Base-by-base conservation (phyloP, 1,284 basidiomycete genomes). In the Paramarasmius palmivorus region DNA sequence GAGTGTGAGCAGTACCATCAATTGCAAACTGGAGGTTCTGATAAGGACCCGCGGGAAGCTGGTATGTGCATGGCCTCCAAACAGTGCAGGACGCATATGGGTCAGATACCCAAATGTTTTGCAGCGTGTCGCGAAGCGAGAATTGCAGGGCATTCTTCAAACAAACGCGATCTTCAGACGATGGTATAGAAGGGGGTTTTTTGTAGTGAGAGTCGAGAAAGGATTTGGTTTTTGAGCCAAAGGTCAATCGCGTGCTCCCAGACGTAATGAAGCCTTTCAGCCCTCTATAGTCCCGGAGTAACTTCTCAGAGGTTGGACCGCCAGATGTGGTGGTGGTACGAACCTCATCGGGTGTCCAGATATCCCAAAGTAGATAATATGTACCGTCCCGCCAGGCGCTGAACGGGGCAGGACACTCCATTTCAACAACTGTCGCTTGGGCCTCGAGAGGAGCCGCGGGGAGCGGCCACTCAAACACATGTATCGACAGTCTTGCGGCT, bases 401-500 rank as follows among this genome's bases (percentile, higher is more conserved):
- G 54, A 80, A 77, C 0, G 60, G 55, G 0, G 55, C 23, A 0
- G 82, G 82, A 40, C 69, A 69, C 3, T 58, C 49, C 1, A 81
- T 55, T 50, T 83, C 81, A 45, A 84, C 82, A 0, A 82, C 64
- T 0, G 70, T 67, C 0, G 55, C 57, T 47, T 70, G 60, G 0
- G 68, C 69, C 1, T 51, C 25, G 1, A 64, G 36, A 2, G 25
- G 2, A 8, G 63, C 42, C 0, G 53, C 32, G 0, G 81, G 78
- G 29, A 83, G 60, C 0, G 79, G 80, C 81, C 78, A 81, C 48
- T 83, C 81, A 41, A 77, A 64, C 3, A 77, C 58, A 0, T 39
- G 2, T 36, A 83, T 79, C 0, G 37, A 9, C 60, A 81, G 58
- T 0, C 7, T 35, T 0, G 19, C 25, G 0, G 65, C 61, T 40